A percentile compares a stretch with the other conserved stretches of the same genome.
These are phyloP conservation scores for Globisporangium orthogonon DNA, from an alignment of 352 stramenopile genomes.

Conservation along the genomic window DNA sequence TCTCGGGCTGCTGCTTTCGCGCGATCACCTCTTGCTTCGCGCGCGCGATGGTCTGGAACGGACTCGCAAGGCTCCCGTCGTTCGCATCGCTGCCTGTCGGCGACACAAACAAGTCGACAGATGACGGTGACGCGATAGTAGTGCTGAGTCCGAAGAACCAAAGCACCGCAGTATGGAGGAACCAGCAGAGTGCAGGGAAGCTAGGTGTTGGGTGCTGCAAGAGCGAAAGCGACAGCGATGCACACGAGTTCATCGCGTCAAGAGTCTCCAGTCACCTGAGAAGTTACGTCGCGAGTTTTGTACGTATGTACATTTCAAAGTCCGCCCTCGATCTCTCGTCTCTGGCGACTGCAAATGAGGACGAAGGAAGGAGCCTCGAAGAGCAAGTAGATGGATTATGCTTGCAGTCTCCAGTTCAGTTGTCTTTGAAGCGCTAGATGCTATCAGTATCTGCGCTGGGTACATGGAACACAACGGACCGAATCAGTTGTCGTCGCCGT, in stretches of 20 bases:
- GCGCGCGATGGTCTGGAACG: slow-evolving; percentile 47
- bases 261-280: no score
- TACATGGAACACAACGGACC: background rate
- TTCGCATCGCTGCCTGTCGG: slow-evolving; percentile 33
- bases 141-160: background rate
- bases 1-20: slow-evolving; percentile 17
- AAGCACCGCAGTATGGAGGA: background rate
- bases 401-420: no score
- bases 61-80: slow-evolving; percentile 35
- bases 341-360: background rate
- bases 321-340: no score
- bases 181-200: no score
- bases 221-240: background rate
- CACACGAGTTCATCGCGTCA: background rate
- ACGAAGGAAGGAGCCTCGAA: background rate
- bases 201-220: background rate
- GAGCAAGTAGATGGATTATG: no score
- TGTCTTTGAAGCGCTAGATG: background rate
- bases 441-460: background rate
- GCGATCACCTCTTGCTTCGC: slow-evolving; percentile 32
- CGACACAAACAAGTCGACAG: slow-evolving; percentile 41
- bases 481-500: slow-evolving; percentile 14
- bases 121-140: background rate
- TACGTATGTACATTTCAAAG: no score
- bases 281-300: no score